Evolutionary conservation across 2,329 filamentous ascomycete genomes (phyloP).

Genomic region (Tympanopsis confertula): DNA sequence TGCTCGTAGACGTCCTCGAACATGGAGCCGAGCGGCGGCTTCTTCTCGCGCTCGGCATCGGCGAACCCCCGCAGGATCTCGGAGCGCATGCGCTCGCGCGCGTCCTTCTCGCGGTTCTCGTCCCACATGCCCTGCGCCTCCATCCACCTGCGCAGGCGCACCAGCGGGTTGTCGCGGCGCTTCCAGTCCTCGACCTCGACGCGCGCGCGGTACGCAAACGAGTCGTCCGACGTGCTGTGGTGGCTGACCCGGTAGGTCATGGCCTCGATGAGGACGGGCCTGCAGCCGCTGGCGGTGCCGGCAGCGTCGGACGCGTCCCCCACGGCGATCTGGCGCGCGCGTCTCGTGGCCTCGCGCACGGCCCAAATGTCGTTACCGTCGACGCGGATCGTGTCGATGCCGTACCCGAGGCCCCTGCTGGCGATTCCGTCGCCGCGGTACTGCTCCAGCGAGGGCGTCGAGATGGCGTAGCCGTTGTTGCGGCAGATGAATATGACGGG

Average conservation of each 20-base stretch:
- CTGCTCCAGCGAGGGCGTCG: slow-evolving; percentile 78
- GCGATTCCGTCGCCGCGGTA: slow-evolving; percentile 88
- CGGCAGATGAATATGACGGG: slow-evolving; percentile 83
- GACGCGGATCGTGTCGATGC: slow-evolving; percentile 84
- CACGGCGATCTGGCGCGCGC: slow-evolving; percentile 68
- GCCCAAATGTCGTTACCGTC: slow-evolving; percentile 94
- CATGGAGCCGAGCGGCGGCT: slow-evolving; percentile 57
- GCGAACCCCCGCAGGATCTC: slow-evolving; percentile 76
- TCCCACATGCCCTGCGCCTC: slow-evolving; percentile 76
- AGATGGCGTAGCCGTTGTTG: slow-evolving; percentile 88
- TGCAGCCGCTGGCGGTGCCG: slow-evolving; percentile 41
- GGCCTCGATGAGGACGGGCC: slow-evolving; percentile 78
- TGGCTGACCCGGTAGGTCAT: slow-evolving; percentile 98
- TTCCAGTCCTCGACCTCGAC: slow-evolving; percentile 96
- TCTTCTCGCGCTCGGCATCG: slow-evolving; percentile 71
- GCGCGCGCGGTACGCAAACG: slow-evolving; percentile 84
- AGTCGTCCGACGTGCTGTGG: slow-evolving; percentile 93
- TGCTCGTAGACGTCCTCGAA: slow-evolving; percentile 88
- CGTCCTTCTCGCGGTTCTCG: slow-evolving; percentile 67
- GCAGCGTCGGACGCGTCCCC: slow-evolving; percentile 32
- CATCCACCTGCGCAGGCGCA: slow-evolving; percentile 78
- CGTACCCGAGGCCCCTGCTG: slow-evolving; percentile 75
- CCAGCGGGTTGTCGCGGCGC: slow-evolving; percentile 76
- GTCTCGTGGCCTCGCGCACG: slow-evolving; percentile 67
- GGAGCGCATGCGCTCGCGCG: slow-evolving; percentile 54